phyloP scores from a whole-genome alignment of 352 stramenopile species.

The Pythium sp. region DNA sequence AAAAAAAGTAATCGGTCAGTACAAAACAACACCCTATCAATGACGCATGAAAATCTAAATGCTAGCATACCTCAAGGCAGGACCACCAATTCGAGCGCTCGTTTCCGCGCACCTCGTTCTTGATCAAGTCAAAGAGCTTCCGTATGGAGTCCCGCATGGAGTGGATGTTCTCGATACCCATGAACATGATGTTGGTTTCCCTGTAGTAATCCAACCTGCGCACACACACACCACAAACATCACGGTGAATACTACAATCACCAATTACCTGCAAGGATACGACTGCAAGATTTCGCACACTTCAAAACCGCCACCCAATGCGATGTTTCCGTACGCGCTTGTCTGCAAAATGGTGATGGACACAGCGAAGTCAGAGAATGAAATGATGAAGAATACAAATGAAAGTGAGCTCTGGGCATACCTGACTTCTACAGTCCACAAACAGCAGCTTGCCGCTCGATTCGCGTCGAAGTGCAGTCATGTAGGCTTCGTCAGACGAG shows the following conservation, averaged over 20 bases:
- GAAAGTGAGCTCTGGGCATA: conserved; percentile 3
- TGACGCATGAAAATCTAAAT: background rate
- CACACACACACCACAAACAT: conserved; percentile 13
- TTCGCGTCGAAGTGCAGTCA: conserved; percentile 54
- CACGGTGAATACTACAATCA: conserved; percentile 10
- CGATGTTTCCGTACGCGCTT: conserved; percentile 82
- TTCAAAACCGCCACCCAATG: conserved; percentile 81
- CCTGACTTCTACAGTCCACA: conserved; percentile 80
- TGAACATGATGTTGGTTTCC: conserved; percentile 74
- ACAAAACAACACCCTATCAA: background rate
- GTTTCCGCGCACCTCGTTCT: conserved; percentile 77
- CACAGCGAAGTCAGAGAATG: background rate
- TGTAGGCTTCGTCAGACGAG: conserved; percentile 87
- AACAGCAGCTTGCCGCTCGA: conserved; percentile 65
- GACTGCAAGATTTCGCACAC: conserved; percentile 39
- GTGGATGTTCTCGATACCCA: conserved; percentile 94
- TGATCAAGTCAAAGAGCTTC: conserved; percentile 82
- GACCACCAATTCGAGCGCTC: conserved; percentile 81
- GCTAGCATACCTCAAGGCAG: conserved; percentile 53
- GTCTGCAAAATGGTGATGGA: conserved; percentile 32
- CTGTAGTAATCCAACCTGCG: conserved; percentile 75
- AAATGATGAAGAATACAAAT: background rate
- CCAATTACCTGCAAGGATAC: background rate
- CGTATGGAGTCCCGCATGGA: conserved; percentile 86
- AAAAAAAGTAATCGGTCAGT: conserved; percentile 2